Conservation (phyloP, 2,329 filamentous ascomycete species). For the Monilinia polystroma region DNA sequence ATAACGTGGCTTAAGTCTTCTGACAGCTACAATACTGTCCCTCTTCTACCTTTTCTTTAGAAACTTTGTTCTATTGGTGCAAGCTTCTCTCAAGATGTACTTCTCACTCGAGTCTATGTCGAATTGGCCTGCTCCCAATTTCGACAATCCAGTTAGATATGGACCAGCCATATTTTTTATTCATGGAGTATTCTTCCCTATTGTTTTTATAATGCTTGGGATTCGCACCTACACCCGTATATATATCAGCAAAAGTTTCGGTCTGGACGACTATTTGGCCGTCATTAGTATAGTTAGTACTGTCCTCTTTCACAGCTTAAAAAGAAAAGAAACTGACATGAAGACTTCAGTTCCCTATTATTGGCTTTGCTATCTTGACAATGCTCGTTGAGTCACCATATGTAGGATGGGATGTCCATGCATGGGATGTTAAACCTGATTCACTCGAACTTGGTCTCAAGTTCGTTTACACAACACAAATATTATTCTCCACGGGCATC, state of each 20-base stretch:
- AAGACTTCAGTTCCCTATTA: neutral
- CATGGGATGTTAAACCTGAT: neutral
- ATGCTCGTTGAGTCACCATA: neutral
- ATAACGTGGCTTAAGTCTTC: neutral
- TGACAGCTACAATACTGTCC: neutral
- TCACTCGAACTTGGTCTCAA: neutral
- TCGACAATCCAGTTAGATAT: neutral
- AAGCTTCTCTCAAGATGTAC: neutral
- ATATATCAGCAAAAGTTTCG: neutral
- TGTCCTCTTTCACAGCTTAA: no score
- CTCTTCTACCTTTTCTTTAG: neutral
- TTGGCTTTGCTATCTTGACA: neutral
- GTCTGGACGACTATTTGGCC: neutral
- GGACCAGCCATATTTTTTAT: neutral
- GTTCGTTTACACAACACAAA: neutral
- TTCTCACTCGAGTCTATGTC: no score
- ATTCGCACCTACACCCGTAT: neutral
- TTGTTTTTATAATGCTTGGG: neutral
- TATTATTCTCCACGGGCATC: neutral
- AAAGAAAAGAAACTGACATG: neutral
- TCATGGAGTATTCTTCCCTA: neutral
- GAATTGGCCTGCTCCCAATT: slow-evolving; percentile 3
- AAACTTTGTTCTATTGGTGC: neutral
- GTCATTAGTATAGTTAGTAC: slow-evolving; percentile 2
- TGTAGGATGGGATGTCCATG: slow-evolving; percentile 7